Percentiles rank a stretch among this genome's conserved stretches.
Evolutionary conservation across 108 stramenopile species (phyloP).

Genomic region (Nannochloropsis oceanica): DNA sequence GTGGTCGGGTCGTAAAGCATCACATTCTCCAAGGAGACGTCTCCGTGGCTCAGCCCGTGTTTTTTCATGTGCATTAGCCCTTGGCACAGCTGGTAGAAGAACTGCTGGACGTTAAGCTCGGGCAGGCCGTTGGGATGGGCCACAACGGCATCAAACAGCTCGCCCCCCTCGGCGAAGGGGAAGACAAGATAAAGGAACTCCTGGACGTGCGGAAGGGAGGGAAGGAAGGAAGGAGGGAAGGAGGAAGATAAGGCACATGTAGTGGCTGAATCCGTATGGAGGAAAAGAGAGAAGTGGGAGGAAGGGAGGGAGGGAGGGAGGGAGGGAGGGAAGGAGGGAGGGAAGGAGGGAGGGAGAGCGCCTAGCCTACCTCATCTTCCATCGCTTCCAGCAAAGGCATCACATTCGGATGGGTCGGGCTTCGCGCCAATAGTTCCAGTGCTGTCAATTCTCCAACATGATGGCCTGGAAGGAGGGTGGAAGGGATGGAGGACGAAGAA

Average conservation of each 20-base stretch:
- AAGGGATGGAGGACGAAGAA: neutral
- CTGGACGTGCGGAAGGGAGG: neutral
- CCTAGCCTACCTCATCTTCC: neutral
- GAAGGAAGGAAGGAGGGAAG: neutral
- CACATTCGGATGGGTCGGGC: neutral
- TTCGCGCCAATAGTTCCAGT: neutral
- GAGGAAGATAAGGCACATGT: no score
- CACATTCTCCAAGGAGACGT: neutral
- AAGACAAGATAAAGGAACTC: neutral
- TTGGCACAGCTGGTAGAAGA: neutral
- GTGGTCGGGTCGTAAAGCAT: neutral
- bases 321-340: neutral
- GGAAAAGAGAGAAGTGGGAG: neutral
- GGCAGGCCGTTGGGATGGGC: neutral
- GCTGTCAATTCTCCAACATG: neutral
- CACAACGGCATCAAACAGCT: neutral
- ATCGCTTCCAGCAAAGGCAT: neutral
- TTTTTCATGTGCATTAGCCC: neutral
- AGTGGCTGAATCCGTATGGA: no score
- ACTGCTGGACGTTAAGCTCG: neutral
- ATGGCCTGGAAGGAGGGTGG: neutral
- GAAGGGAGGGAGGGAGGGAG: neutral
- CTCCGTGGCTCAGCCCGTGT: neutral
- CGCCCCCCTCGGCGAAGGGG: neutral
- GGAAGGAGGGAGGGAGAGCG: neutral